Percentiles rank a stretch among this genome's conserved stretches.
phyloP scores from a whole-genome alignment of 768 basidiomycete species.

The Candolleomyces efflorescens region DNA sequence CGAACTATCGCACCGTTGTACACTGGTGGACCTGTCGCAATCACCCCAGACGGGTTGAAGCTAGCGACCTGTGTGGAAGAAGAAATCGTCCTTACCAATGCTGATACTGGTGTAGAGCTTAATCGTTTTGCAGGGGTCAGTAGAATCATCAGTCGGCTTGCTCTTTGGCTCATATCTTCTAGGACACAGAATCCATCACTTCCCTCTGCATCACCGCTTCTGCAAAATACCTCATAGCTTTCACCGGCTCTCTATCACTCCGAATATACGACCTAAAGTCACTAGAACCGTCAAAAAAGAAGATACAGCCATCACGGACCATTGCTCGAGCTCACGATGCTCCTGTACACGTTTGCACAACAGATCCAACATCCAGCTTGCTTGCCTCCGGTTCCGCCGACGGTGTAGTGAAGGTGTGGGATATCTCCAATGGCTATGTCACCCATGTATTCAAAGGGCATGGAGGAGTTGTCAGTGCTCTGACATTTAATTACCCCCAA shows the following conservation, averaged over 20 bases:
- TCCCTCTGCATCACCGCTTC: slow-evolving; percentile 80
- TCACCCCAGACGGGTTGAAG: slow-evolving; percentile 72
- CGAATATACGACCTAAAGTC: slow-evolving; percentile 79
- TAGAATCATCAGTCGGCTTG: slow-evolving; percentile 14
- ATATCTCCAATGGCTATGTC: slow-evolving; percentile 78
- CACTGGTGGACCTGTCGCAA: slow-evolving; percentile 82
- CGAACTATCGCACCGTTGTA: slow-evolving; percentile 76
- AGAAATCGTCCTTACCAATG: slow-evolving; percentile 78
- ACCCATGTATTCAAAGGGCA: slow-evolving; percentile 97
- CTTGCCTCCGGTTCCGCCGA: slow-evolving; percentile 96
- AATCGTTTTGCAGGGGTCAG: slow-evolving; percentile 83
- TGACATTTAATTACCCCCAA: slow-evolving; percentile 77
- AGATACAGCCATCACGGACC: slow-evolving; percentile 66
- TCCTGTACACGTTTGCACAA: slow-evolving; percentile 84
- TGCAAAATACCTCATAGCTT: slow-evolving; percentile 68
- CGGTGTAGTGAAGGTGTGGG: slow-evolving; percentile 96
- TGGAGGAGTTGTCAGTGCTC: slow-evolving; percentile 93
- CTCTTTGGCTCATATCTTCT: neutral
- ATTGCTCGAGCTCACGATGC: slow-evolving; percentile 87
- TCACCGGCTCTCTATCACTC: slow-evolving; percentile 77
- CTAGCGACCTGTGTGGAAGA: slow-evolving; percentile 87
- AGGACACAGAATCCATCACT: slow-evolving; percentile 86
- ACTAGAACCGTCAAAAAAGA: slow-evolving; percentile 36
- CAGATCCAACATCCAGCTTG: slow-evolving; percentile 84
- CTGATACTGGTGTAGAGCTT: slow-evolving; percentile 67